Conservation (phyloP, 2,329 filamentous ascomycete species). For the Parascedosporium putredinis region DNA sequence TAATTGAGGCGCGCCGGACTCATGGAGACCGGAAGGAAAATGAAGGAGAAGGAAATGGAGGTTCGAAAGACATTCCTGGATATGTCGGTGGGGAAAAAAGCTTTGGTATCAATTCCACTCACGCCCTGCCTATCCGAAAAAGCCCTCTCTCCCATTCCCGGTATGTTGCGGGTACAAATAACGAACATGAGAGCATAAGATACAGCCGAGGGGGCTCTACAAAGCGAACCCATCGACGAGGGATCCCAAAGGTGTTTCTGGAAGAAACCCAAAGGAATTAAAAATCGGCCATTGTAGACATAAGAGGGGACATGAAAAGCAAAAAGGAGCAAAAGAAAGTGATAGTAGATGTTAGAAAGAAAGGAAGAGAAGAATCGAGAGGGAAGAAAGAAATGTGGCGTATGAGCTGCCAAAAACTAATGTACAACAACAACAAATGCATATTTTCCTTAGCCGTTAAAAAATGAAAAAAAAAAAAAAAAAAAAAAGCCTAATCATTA, state of each 20-base stretch:
- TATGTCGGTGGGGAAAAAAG: neutral
- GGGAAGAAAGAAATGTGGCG: neutral
- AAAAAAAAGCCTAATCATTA: neutral
- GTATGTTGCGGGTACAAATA: neutral
- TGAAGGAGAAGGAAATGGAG: neutral
- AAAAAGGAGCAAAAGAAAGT: no score
- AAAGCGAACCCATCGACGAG: no score
- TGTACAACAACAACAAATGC: slow-evolving; percentile 2
- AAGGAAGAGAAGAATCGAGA: neutral
- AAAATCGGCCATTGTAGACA: no score
- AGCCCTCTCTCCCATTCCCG: neutral
- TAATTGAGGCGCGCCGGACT: no score
- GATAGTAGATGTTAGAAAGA: no score
- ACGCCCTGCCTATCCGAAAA: neutral
- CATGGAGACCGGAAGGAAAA: no score
- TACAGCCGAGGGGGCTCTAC: no score
- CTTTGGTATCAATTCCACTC: slow-evolving; percentile 3
- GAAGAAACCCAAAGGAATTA: no score
- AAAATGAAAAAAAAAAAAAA: neutral
- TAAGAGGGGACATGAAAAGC: no score
- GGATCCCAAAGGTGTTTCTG: no score
- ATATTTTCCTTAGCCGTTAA: neutral
- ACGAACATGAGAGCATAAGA: neutral
- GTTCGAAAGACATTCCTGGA: no score
- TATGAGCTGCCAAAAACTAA: neutral